Percentiles rank a stretch among this genome's conserved stretches.
These are phyloP conservation scores for Alternaria ethzedia DNA, from an alignment of 2,329 filamentous ascomycete genomes.

Conservation along the genomic window DNA sequence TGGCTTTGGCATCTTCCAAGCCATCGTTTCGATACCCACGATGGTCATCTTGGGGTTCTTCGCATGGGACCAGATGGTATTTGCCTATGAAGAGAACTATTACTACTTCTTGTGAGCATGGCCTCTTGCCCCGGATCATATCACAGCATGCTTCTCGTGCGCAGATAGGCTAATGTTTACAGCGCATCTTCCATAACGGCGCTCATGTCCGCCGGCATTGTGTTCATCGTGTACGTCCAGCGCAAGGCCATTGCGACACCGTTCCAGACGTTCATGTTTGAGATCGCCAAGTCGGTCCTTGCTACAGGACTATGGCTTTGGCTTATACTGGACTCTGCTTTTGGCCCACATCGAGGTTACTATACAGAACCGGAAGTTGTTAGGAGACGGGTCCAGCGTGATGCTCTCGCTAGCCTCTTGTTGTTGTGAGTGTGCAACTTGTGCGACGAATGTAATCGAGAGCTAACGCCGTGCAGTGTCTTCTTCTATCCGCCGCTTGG, in stretches of 20 bases:
- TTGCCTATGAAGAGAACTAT: not conserved
- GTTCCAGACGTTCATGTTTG: not conserved
- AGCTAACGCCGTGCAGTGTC: not conserved
- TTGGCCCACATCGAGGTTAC: not conserved
- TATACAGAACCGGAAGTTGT: not conserved
- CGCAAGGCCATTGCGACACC: not conserved
- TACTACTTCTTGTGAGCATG: not conserved
- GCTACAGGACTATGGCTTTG: constrained; percentile 2
- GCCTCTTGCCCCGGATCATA: too few relatives aligned
- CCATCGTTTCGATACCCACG: not conserved
- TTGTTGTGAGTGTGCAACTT: not conserved
- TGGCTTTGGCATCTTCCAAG: not conserved
- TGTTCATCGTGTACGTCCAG: not conserved
- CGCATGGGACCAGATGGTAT: not conserved
- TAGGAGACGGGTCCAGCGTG: not conserved
- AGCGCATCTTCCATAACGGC: not conserved
- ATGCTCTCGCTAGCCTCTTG: not conserved
- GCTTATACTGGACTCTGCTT: not conserved
- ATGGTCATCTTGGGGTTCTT: not conserved
- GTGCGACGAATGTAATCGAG: not conserved
- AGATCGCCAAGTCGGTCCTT: not conserved
- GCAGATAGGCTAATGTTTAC: not conserved
- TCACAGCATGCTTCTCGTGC: not conserved
- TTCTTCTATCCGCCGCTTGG: constrained; percentile 4
- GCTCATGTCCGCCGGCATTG: not conserved